Evolutionary conservation across 352 stramenopile species (phyloP), one percentile per base, ranked within the genome.

Genomic region (Pythium oligandrum): DNA sequence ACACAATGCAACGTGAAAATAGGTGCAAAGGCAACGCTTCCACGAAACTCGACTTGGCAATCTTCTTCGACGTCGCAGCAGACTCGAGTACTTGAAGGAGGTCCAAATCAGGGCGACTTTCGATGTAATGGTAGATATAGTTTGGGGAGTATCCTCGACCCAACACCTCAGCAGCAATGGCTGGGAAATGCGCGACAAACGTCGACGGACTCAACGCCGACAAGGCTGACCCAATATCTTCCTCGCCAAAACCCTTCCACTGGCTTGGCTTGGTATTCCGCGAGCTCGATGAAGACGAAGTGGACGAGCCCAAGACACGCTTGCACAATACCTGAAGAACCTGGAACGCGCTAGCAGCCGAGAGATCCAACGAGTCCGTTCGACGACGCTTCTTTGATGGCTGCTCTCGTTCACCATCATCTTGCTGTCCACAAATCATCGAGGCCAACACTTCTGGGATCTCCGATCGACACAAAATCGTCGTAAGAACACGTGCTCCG

Each of bases 41-140:
- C 1, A 66, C 1, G 2, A 65, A 35, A 44, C 53, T 52, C 38
- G 59, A 49, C 44, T 71, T 75, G n/a, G 35, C 33, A 32, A 66
- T 77, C 48, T 66, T 71, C 9, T 43, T 38, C 3, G 32, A 2
- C 3, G 10, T 42, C 2, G 37, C 39, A 9, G 49, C 43, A 31
- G 9, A 33, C 3, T 43, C 43, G 31, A 70, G 26, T 3, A 82
- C 39, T 3, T 57, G 59, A 6, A 78, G 6, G n/a, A 88, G 57
- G 55, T 83, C 68, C 9, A 77, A 49, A 11, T 81, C 62, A 48
- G 66, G 68, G 36, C 61, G 70, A 10, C 64, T 62, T 12, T 59
- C 64, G n/a, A 90, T 44, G 56, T 83, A 90, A 33, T 87, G 67
- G 33, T 80, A 53, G 10, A 86, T 53, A 31, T 60, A 66, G 0